A percentile compares a stretch with the other conserved stretches of the same genome.
Evolutionary conservation across 2,329 filamentous ascomycete genomes (phyloP).

Genomic region (Botryotinia calthae): DNA sequence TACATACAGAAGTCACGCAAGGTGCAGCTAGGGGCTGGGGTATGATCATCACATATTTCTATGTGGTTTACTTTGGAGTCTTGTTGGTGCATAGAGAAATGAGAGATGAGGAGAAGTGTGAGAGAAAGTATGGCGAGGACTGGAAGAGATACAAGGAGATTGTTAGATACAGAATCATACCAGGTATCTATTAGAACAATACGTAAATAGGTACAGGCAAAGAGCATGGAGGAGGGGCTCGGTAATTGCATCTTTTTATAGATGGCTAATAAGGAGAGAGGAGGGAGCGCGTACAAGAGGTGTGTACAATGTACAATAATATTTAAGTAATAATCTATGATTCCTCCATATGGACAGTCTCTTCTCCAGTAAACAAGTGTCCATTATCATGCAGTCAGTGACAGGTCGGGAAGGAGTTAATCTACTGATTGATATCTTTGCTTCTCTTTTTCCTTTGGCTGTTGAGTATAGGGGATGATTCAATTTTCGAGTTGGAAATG

Average conservation of each 20-base stretch:
- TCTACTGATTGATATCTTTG: too few species aligned
- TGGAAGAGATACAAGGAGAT: constrained; percentile 86
- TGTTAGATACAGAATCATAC: constrained; percentile 71
- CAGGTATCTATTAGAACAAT: constrained; percentile 68
- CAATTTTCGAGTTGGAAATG: too few species aligned
- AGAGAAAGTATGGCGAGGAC: constrained; percentile 85
- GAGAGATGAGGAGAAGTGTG: constrained; percentile 88
- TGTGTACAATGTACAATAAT: neutral
- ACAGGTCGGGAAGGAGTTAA: neutral
- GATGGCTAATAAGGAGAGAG: neutral
- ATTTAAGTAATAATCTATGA: neutral
- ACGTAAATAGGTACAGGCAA: neutral
- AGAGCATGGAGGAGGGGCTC: neutral
- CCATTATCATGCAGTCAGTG: neutral
- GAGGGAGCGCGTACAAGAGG: neutral
- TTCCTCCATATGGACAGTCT: neutral
- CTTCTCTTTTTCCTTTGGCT: too few species aligned
- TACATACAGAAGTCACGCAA: constrained; percentile 64
- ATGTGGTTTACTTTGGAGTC: constrained; percentile 85
- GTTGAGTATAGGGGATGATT: too few species aligned
- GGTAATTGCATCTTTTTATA: neutral
- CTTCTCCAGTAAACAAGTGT: neutral
- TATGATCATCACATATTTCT: constrained; percentile 90
- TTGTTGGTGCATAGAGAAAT: constrained; percentile 82
- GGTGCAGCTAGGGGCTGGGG: constrained; percentile 77